Base-by-base conservation (phyloP, 805 yeast genomes). In the Vanderwaltozyma tropicalis region DNA sequence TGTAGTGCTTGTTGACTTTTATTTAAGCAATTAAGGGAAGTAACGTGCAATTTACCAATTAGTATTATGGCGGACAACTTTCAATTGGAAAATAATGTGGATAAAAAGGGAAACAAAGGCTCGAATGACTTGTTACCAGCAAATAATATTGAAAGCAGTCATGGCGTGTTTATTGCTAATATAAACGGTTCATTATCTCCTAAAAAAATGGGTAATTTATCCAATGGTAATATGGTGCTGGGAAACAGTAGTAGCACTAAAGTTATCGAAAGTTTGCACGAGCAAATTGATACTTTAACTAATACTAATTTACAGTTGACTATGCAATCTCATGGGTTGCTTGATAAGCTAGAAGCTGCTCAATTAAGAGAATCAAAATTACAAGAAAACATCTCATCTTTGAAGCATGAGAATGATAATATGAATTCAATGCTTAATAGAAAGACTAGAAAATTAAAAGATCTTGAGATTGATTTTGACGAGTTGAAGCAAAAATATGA, bases 381-480 rank as follows among this genome's bases (percentile, higher is more conserved):
- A 42, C 63, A 68, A 48, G 67, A 72, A 36, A 60, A 68, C 21
- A 50, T 68, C 37, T 75, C 85, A 22, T 78, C 77, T 44, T 65
- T 81, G 28, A 80, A 80, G 56, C 88, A 81, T 55, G 89, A 85
- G 50, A 79, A 79, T 48, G 87, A 82, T 45, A 79, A 79, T 64
- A 66, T 80, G 31, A 78, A 72, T 49, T 76, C 86, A 1, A 61
- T 82, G 44, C 60, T 84, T 41, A 74, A 71, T 43, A 64, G 94
- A 37, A 81, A 82, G 49, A 86, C 81, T 49, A 67, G 89, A 39
- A 66, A 85, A 39, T 71, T 83, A 19, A 49, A 63, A 24, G 92
- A 82, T 48, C 60, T 82, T 47, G 34, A 39, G 21, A 14, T 29
- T 3, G 37, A 40, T 21, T 34, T 39, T 15, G 24, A 14, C 26